Evolutionary conservation across 2,329 filamentous ascomycete species (phyloP).

Genomic region (Botrytis galanthina): DNA sequence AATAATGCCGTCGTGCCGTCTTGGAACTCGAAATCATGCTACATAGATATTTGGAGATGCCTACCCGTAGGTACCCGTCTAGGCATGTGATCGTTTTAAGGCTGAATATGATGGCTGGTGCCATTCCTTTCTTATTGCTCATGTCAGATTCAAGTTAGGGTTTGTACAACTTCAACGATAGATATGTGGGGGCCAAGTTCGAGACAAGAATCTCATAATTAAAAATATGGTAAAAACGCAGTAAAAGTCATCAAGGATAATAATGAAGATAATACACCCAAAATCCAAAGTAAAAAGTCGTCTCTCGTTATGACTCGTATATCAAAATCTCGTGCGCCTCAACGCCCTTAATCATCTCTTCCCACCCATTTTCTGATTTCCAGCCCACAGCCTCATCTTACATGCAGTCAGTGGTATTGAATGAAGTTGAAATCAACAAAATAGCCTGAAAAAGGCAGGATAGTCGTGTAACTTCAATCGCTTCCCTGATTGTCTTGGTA

Average conservation of each 20-base stretch:
- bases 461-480: not conserved
- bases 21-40: not conserved
- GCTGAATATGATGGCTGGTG: not conserved
- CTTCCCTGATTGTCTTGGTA: not conserved
- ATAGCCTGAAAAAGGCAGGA: not conserved
- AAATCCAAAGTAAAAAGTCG: not conserved
- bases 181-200: not conserved
- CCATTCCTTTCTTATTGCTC: not conserved
- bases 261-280: slow-evolving; percentile 1
- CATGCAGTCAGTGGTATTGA: not conserved
- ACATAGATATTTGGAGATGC: slow-evolving; percentile 4
- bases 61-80: not conserved
- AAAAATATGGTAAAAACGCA: not conserved
- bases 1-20: not conserved
- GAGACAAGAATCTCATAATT: not conserved
- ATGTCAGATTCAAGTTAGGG: not conserved
- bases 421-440: not conserved
- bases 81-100: not conserved
- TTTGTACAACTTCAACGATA: not conserved
- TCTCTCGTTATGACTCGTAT: not conserved
- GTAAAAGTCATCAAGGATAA: not conserved
- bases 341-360: not conserved
- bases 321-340: slow-evolving; percentile 3
- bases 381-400: not conserved
- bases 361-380: not conserved